Conservation (phyloP, 139 green algal genomes). For the Pycnococcus provasolii region DNA sequence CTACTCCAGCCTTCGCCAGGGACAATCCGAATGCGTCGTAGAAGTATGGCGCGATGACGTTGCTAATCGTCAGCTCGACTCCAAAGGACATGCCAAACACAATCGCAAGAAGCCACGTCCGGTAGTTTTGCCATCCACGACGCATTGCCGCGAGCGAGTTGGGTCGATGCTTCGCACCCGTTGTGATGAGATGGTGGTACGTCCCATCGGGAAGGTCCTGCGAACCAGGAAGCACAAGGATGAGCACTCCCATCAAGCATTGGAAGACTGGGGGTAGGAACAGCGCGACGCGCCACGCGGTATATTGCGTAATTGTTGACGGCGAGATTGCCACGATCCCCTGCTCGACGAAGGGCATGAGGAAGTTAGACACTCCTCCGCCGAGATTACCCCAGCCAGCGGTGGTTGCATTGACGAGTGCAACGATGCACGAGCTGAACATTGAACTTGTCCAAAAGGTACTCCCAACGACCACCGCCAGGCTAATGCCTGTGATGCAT, state of each 20-base stretch:
- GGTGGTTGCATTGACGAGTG: constrained; percentile 69
- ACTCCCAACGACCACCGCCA: constrained; percentile 78
- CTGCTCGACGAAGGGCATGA: constrained; percentile 78
- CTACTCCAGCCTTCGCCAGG: constrained; percentile 7
- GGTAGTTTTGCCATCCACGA: constrained; percentile 45
- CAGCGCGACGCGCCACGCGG: constrained; percentile 76
- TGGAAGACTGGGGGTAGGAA: constrained; percentile 62
- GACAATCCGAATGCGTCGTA: constrained; percentile 37
- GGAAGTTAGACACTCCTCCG: constrained; percentile 63
- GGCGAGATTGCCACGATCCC: constrained; percentile 32
- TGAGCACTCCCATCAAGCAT: constrained; percentile 48
- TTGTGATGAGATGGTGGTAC: constrained; percentile 57
- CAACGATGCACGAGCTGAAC: constrained; percentile 77
- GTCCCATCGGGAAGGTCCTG: constrained; percentile 77
- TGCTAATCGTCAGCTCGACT: constrained; percentile 67
- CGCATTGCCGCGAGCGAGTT: constrained; percentile 23
- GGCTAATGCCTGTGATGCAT: constrained; percentile 67
- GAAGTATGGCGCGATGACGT: constrained; percentile 49
- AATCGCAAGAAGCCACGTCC: constrained; percentile 43
- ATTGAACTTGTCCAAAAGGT: constrained; percentile 76
- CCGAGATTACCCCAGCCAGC: constrained; percentile 74
- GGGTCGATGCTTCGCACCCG: constrained; percentile 25
- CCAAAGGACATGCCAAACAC: constrained; percentile 57
- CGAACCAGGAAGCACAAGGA: constrained; percentile 11
- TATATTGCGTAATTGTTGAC: constrained; percentile 26